A percentile compares a stretch with the other conserved stretches of the same genome.
Evolutionary conservation across 495 filamentous ascomycete species (phyloP).

Genomic region (Penicillium coprophilum): DNA sequence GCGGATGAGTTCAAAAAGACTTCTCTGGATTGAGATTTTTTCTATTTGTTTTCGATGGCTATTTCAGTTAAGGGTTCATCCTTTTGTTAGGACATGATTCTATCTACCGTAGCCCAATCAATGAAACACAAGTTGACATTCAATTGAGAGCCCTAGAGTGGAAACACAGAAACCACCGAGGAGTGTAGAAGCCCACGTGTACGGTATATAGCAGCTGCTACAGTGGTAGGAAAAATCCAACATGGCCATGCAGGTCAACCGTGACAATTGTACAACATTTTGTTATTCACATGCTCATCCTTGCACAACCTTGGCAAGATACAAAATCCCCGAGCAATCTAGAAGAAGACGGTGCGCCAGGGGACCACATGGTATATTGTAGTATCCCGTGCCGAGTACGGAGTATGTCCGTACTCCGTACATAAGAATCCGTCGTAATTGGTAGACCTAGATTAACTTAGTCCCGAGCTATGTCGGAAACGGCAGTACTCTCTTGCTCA

Average conservation of each 20-base stretch:
- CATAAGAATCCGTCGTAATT: not conserved
- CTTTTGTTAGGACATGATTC: not conserved
- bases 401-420: not conserved
- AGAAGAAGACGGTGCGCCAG: not conserved
- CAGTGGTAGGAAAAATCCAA: not conserved
- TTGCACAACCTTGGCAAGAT: too few relatives aligned
- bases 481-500: not conserved
- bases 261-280: too few relatives aligned
- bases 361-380: not conserved
- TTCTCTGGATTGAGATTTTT: not conserved
- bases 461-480: not conserved
- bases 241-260: not conserved
- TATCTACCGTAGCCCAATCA: slow-evolving; percentile 1
- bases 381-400: too few relatives aligned
- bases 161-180: not conserved
- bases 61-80: not conserved
- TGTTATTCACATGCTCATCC: too few relatives aligned
- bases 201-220: not conserved
- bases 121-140: not conserved
- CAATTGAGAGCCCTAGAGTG: not conserved
- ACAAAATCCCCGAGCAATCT: not conserved
- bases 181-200: not conserved
- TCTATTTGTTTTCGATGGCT: not conserved
- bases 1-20: not conserved
- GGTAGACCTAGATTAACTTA: not conserved